Conservation (phyloP, 2,329 filamentous ascomycete species). For the Alternaria panax region DNA sequence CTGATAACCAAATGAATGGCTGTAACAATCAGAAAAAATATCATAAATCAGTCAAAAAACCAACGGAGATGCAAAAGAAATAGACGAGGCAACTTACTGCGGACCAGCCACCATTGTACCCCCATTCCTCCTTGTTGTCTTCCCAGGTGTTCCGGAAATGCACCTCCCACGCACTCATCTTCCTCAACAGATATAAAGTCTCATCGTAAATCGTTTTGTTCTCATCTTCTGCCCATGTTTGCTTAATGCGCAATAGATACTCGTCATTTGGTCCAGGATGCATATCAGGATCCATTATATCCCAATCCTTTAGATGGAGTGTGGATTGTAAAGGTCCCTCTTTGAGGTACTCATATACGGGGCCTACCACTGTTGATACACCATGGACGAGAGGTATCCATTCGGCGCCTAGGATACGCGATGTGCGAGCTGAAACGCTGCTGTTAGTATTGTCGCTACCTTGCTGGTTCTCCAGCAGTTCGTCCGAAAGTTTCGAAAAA, state of each 20-base stretch:
- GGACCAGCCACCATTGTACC: conserved; percentile 21
- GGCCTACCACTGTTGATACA: conserved; percentile 14
- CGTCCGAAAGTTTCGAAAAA: conserved; percentile 25
- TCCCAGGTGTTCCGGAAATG: conserved; percentile 11
- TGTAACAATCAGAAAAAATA: not conserved
- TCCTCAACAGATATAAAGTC: conserved; percentile 17
- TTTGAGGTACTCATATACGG: conserved; percentile 14
- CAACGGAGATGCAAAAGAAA: not conserved
- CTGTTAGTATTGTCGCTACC: not conserved
- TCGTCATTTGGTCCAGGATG: conserved; percentile 14
- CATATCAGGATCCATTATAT: conserved; percentile 15
- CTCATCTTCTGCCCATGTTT: conserved; percentile 17
- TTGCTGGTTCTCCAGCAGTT: not conserved
- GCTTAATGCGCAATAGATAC: conserved; percentile 6
- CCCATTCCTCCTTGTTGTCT: conserved; percentile 3
- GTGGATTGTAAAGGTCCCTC: conserved; percentile 22
- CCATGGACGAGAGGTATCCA: conserved; percentile 32
- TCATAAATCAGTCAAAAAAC: not conserved
- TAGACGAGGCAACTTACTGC: not conserved
- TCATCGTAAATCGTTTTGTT: conserved; percentile 18
- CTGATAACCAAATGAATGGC: conserved; percentile 29
- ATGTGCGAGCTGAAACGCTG: conserved; percentile 4
- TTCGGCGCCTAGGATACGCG: conserved; percentile 25
- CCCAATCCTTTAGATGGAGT: conserved; percentile 22
- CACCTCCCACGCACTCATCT: conserved; percentile 19